These are phyloP conservation scores for Parasarocladium wereldwijsianum DNA, from an alignment of 2,329 filamentous ascomycete species.

Conservation along the genomic window DNA sequence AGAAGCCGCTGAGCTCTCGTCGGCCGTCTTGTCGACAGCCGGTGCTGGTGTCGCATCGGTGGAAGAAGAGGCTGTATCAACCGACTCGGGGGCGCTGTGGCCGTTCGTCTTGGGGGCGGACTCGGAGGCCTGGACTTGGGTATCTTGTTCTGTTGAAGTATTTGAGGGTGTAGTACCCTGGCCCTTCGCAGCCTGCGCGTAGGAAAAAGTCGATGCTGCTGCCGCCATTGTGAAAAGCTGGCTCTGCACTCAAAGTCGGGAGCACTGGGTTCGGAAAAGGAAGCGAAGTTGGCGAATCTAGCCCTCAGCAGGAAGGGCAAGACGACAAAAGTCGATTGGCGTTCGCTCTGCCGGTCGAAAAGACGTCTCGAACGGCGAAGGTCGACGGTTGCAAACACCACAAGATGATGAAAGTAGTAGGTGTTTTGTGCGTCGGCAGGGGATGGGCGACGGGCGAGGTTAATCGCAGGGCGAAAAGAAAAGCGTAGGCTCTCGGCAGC, in stretches of 20 bases:
- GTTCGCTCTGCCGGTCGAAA: too few relatives aligned
- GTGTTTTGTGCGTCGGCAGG: too few relatives aligned
- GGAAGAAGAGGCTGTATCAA: slow-evolving; percentile 11
- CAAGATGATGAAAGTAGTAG: too few relatives aligned
- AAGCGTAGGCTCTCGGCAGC: too few relatives aligned
- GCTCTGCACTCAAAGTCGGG: slow-evolving; percentile 5
- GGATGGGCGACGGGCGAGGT: too few relatives aligned
- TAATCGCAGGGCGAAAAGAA: too few relatives aligned
- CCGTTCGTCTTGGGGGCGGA: slow-evolving; percentile 12
- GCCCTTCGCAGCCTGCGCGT: slow-evolving; percentile 89
- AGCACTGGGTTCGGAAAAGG: neutral
- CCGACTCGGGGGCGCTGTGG: slow-evolving; percentile 11
- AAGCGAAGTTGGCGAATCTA: neutral
- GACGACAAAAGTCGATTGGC: too few relatives aligned
- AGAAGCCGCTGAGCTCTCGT: slow-evolving; percentile 20
- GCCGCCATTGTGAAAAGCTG: slow-evolving; percentile 31
- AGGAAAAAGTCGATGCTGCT: slow-evolving; percentile 64
- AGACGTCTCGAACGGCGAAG: too few relatives aligned
- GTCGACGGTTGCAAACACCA: too few relatives aligned
- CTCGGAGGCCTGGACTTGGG: slow-evolving; percentile 14
- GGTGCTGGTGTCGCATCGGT: slow-evolving; percentile 10
- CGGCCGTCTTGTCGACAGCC: slow-evolving; percentile 18
- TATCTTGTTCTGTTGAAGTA: slow-evolving; percentile 11
- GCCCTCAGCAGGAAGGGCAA: neutral
- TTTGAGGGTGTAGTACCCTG: slow-evolving; percentile 29